Conservation (phyloP, 371 early-diverging fungal genomes). For the Saksenaea oblongispora region DNA sequence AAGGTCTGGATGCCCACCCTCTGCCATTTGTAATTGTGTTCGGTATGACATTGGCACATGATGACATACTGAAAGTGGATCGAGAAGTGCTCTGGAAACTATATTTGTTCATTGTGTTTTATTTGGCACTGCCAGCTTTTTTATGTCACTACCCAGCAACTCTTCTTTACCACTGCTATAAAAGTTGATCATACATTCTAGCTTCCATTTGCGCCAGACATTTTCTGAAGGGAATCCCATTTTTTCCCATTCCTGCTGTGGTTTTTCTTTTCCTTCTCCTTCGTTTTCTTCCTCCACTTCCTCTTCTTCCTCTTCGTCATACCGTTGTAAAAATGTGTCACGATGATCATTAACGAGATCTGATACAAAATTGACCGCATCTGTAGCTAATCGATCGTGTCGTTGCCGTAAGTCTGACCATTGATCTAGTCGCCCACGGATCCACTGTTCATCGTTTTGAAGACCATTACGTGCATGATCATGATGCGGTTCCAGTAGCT, state of each 20-base stretch:
- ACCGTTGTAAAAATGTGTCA: constrained; percentile 33
- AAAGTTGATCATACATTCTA: constrained; percentile 49
- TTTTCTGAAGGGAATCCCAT: constrained; percentile 45
- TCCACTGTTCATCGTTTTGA: constrained; percentile 38
- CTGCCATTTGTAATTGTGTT: too few relatives aligned
- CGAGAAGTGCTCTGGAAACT: neutral
- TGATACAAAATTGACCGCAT: constrained; percentile 31
- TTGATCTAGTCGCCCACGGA: constrained; percentile 29
- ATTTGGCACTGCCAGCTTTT: constrained; percentile 28
- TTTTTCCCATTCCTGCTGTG: constrained; percentile 43
- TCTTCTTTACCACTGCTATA: constrained; percentile 51
- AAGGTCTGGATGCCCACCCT: too few relatives aligned
- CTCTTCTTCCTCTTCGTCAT: constrained; percentile 32
- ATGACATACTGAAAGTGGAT: too few relatives aligned
- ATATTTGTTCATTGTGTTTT: constrained; percentile 4
- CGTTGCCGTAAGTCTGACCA: constrained; percentile 37
- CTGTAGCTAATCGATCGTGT: constrained; percentile 44
- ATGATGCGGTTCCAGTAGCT: constrained; percentile 19
- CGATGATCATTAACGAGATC: constrained; percentile 36
- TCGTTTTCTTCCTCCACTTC: constrained; percentile 21
- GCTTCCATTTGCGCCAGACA: constrained; percentile 46
- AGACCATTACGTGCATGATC: constrained; percentile 1
- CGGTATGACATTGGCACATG: too few relatives aligned
- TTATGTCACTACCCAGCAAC: constrained; percentile 45
- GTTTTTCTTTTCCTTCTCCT: constrained; percentile 16